Percentiles rank a stretch among this genome's conserved stretches.
phyloP scores from a whole-genome alignment of 2,329 filamentous ascomycete species.

The Hymenoscyphus occultus region DNA sequence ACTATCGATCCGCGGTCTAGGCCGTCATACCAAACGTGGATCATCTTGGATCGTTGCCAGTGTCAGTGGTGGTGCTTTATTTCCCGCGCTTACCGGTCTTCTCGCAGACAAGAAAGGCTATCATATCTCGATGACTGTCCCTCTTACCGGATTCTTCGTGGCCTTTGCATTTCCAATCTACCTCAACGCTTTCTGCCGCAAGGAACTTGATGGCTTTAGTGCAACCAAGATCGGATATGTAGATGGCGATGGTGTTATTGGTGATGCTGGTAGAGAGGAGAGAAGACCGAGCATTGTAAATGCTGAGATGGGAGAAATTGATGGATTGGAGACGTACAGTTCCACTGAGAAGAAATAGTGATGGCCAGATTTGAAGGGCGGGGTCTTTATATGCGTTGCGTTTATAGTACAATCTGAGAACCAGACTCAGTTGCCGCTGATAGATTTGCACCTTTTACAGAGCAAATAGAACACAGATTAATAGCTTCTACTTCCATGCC shows the following conservation, averaged over 20 bases:
- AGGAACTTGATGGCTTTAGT: constrained; percentile 38
- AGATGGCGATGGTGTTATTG: constrained; percentile 31
- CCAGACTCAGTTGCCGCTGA: neutral
- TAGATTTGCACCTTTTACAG: neutral
- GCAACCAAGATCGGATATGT: constrained; percentile 38
- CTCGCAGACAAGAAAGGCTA: constrained; percentile 11
- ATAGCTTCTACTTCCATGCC: neutral
- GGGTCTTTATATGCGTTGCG: neutral
- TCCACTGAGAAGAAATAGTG: neutral
- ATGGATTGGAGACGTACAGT: constrained; percentile 3
- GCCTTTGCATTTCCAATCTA: constrained; percentile 38
- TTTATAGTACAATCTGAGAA: neutral
- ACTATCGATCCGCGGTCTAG: constrained; percentile 70
- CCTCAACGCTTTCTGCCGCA: constrained; percentile 34
- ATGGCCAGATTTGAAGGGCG: neutral
- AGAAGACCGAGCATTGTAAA: constrained; percentile 17
- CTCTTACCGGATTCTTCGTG: constrained; percentile 36
- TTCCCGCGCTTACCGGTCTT: constrained; percentile 65
- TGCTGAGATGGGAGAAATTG: constrained; percentile 18
- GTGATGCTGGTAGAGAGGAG: constrained; percentile 30
- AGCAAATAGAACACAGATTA: neutral
- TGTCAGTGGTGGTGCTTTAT: constrained; percentile 69
- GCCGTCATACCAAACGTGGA: constrained; percentile 73
- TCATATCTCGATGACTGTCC: constrained; percentile 34
- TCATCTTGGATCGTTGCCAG: constrained; percentile 68